Conservation (phyloP, 192 early-diverging fungal species). For the Dispira parvispora region DNA sequence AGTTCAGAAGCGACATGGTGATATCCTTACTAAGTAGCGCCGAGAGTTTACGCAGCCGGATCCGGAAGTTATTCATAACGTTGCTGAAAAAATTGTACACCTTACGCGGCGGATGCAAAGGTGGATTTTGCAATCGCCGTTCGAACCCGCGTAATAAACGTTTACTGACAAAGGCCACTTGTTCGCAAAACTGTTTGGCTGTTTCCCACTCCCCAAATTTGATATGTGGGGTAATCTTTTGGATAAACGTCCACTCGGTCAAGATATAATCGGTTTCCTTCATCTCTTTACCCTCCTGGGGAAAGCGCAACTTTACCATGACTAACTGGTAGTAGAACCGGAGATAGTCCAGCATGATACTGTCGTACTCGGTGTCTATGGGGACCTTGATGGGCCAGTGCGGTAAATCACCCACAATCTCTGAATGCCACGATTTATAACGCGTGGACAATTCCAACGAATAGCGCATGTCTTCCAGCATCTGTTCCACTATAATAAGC, state of each 20-base stretch:
- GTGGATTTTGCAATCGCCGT: conserved; percentile 19
- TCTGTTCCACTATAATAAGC: conserved; percentile 49
- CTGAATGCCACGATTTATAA: conserved; percentile 52
- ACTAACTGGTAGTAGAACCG: conserved; percentile 64
- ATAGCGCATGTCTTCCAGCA: conserved; percentile 62
- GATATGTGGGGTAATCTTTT: conserved; percentile 45
- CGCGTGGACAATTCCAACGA: conserved; percentile 49
- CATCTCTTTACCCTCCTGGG: conserved; percentile 33
- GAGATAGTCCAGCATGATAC: conserved; percentile 48
- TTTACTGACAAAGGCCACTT: conserved; percentile 17
- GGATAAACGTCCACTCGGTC: conserved; percentile 67
- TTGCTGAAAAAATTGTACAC: conserved; percentile 23
- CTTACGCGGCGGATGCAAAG: conserved; percentile 20
- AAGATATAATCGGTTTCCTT: conserved; percentile 68
- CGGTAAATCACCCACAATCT: conserved; percentile 34
- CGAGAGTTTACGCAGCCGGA: conserved; percentile 25
- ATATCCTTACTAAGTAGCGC: conserved; percentile 25
- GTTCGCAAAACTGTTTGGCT: conserved; percentile 57
- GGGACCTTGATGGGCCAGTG: conserved; percentile 52
- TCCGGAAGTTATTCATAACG: conserved; percentile 23
- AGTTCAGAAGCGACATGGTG: conserved; percentile 34
- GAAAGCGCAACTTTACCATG: conserved; percentile 46
- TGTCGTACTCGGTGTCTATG: conserved; percentile 51
- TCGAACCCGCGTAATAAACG: conserved; percentile 18
- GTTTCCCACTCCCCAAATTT: conserved; percentile 58